Conservation (phyloP, 106 monocot species). For the Dendrobium officinale region DNA sequence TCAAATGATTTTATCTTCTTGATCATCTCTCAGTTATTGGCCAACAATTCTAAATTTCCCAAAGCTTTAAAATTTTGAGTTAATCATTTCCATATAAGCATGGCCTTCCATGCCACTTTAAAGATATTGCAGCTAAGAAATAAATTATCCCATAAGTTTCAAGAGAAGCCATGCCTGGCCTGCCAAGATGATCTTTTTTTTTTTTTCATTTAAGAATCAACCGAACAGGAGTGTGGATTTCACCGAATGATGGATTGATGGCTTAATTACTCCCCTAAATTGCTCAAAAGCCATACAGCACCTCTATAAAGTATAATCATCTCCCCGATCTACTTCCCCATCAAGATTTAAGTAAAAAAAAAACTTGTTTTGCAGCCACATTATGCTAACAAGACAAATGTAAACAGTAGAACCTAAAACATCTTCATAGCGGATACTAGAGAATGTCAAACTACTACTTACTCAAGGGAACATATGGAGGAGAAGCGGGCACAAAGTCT, state of each 20-base stretch:
- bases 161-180: neutral
- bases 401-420: neutral
- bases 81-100: neutral
- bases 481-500: neutral
- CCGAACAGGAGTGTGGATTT: no score
- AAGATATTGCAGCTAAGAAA: neutral
- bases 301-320: neutral
- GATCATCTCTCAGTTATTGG: neutral
- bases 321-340: neutral
- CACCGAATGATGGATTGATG: no score
- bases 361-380: neutral
- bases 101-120: neutral
- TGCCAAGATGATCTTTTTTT: neutral
- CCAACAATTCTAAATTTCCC: neutral
- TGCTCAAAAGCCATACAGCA: neutral
- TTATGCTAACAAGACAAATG: neutral
- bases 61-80: neutral
- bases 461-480: constrained; percentile 9
- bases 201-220: neutral
- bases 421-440: neutral
- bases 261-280: no score
- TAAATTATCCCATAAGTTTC: neutral
- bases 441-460: neutral
- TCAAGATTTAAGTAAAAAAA: neutral
- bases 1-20: neutral